Evolutionary conservation across 192 early-diverging fungal genomes (phyloP), one percentile per base, ranked within the genome.

Genomic region (Podila horticola): DNA sequence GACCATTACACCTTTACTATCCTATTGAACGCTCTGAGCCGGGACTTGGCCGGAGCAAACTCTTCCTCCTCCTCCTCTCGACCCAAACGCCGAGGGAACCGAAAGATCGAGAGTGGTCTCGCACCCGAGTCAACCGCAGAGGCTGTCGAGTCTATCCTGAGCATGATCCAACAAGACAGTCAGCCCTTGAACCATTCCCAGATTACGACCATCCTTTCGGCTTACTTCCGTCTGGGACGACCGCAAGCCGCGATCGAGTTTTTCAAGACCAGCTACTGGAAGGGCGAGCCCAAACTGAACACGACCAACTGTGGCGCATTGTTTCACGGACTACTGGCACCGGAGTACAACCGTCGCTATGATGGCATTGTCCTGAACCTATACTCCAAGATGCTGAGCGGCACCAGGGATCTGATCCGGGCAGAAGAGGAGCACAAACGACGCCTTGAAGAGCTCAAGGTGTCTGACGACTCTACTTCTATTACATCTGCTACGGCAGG

Each of bases 231-330:
- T 49, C 29, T 79, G 57, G 75, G 75, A 49, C 69, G 75, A 19
- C 75, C 75, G 0, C 22, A 67, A 22, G 75, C 70, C 3, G 75
- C 75, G 20, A 79, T 79, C 26, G 75, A 72, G 55, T 79, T 71
- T 41, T 79, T 79, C 66, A 71, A 71, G 70, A 64, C 58, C 24
- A 72, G 60, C 17, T 64, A 63, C 24, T 79, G 75, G 75, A 38
- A 51, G 2, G 29, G 24, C 6, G 52, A 68, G 0, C 65, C 65
- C 11, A 71, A 68, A 51, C 58, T 79, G 34, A 79, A 52, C 61
- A 68, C 75, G 22, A 67, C 75, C 50, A 79, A 68, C 33, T 79
- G 75, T 45, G 75, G 65, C 45, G 75, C 70, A 17, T 36, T 79
- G 1, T 72, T 79, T 30, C 13, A 68, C 58, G 75, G 75, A 33